These are phyloP conservation scores for Przewalskia tangutica DNA, from an alignment of 257 asterid genomes.

Conservation along the genomic window DNA sequence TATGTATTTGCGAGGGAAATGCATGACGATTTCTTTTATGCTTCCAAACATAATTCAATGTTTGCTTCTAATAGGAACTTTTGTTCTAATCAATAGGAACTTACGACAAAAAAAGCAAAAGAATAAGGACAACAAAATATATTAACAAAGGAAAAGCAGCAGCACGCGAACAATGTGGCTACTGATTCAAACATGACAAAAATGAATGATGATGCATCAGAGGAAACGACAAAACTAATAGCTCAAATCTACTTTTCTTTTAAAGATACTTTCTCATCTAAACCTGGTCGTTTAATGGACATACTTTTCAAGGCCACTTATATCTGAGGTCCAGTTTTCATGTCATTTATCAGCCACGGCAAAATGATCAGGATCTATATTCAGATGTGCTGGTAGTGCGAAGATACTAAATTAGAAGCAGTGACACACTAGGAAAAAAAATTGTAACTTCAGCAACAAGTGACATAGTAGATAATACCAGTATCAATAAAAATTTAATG, in stretches of 20 bases:
- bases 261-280: not conserved
- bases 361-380: not conserved
- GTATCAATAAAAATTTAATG: not conserved
- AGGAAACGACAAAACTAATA: not conserved
- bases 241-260: not conserved
- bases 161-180: not conserved
- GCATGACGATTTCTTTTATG: not conserved
- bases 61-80: not conserved
- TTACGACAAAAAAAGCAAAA: slow-evolving; percentile 5
- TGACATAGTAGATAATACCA: not conserved
- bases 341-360: not conserved
- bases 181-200: not conserved
- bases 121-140: slow-evolving; percentile 3
- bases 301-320: not conserved
- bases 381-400: not conserved
- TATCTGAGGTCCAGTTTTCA: not conserved
- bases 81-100: not conserved
- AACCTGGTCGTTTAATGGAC: not conserved
- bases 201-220: not conserved
- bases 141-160: not conserved
- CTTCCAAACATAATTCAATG: slow-evolving; percentile 1
- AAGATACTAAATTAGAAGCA: not conserved
- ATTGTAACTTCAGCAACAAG: not conserved
- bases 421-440: not conserved
- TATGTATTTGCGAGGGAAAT: not conserved